Base-by-base conservation (phyloP, 352 stramenopile species). In the Aphanomyces euteiches region DNA sequence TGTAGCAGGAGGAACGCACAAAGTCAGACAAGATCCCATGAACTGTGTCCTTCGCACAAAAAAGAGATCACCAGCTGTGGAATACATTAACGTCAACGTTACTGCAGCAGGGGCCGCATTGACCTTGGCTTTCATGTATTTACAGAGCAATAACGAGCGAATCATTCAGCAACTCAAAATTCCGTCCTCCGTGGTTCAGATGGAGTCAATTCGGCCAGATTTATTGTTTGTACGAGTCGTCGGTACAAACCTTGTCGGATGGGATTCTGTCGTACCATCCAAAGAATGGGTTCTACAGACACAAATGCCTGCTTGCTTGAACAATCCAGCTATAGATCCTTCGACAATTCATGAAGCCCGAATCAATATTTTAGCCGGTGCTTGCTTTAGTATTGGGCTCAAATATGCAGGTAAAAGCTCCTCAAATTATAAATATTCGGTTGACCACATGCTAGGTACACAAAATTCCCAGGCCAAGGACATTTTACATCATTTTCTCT, bases 141-240 rank as follows among this genome's bases (percentile, higher is more conserved):
- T 99, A 68, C 90, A 96, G 73, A 98, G 84, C 39, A 84, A 88
- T 67, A 97, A 97, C 77, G 84, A 85, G 40, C 82, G 79, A 3
- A 84, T 97, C 57, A 83, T 88, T 12, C 84, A 85, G 19, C 86
- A 92, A 36, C 76, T 99, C 37, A 74, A 78, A 3, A 82, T 99
- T 57, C 97, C 97, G 6, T 83, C 98, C 47, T 99, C 96, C 8
- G 82, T 98, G 45, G 97, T 98, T 61, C 77, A 98, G 47, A 80
- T 99, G 12, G 96, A 99, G 65, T 96, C 97, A 53, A 90, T 98
- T 36, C 90, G 97, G 21, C 97, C 97, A 0, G 97, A 99, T 69
- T 85, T 99, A 58, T 74, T 99, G 19, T 74, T 98, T 40, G 83
- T 99, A 47, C 87, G 96, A 48, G 96, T 98, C 28, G 78, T 99